These are phyloP conservation scores for Calonectria henricotiae DNA, from an alignment of 2,329 filamentous ascomycete genomes.

Conservation along the genomic window DNA sequence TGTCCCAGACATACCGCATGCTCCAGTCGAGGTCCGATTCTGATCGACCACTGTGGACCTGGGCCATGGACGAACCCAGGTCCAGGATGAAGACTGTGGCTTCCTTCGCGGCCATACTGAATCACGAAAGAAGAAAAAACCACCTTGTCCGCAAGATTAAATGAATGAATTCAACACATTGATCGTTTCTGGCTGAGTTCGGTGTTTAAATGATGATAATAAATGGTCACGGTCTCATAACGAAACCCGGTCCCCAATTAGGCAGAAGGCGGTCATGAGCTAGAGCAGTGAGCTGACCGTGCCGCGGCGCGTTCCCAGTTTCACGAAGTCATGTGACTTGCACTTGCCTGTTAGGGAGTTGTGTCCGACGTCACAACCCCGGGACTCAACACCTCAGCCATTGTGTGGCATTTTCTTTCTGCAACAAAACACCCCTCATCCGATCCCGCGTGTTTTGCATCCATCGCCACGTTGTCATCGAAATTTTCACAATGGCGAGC, in stretches of 20 bases:
- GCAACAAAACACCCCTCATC: slow-evolving; percentile 5
- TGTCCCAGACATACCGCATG: slow-evolving; percentile 96
- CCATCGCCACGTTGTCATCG: neutral
- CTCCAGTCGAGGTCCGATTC: slow-evolving; percentile 91
- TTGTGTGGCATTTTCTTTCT: slow-evolving; percentile 11
- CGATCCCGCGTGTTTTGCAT: slow-evolving; percentile 21
- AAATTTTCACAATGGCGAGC: slow-evolving; percentile 60
- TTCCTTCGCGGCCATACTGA: slow-evolving; percentile 90
- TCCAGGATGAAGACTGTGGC: slow-evolving; percentile 94
- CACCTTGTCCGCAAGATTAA: neutral
- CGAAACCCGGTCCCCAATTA: slow-evolving; percentile 49
- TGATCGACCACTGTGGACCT: slow-evolving; percentile 78
- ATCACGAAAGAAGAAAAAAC: slow-evolving; percentile 20
- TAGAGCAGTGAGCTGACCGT: slow-evolving; percentile 39
- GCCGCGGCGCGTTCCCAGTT: slow-evolving; percentile 44
- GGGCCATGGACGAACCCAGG: slow-evolving; percentile 87
- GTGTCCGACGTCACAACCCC: slow-evolving; percentile 32
- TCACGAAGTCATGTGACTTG: slow-evolving; percentile 56
- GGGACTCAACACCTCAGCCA: slow-evolving; percentile 4
- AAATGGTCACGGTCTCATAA: slow-evolving; percentile 39
- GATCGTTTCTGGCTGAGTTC: slow-evolving; percentile 1
- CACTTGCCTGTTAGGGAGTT: neutral
- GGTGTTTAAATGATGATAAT: slow-evolving; percentile 39
- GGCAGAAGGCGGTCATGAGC: slow-evolving; percentile 50
- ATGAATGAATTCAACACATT: neutral